A percentile compares a stretch with the other conserved stretches of the same genome.
These are phyloP conservation scores for Osmanthus fragrans DNA, from an alignment of 257 asterid species.

Conservation along the genomic window DNA sequence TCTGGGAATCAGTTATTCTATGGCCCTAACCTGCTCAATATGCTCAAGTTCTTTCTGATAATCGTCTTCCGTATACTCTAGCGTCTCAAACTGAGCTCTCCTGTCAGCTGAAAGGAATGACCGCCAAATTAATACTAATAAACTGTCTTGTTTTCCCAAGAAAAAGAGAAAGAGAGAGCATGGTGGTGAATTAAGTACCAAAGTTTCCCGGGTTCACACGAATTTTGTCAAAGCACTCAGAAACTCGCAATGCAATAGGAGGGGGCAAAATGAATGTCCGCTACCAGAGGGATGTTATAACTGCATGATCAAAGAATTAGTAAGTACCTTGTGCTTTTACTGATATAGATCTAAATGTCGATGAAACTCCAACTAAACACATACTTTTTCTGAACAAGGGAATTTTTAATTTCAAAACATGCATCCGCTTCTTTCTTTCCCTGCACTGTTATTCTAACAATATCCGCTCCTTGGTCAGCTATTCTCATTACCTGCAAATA, in stretches of 20 bases:
- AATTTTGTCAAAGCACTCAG: conserved; percentile 96
- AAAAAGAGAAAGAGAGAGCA: neutral
- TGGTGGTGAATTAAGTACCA: conserved; percentile 50
- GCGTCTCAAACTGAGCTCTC: conserved; percentile 91
- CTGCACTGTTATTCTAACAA: conserved; percentile 95
- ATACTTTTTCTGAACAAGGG: conserved; percentile 95
- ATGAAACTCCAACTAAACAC: conserved; percentile 19
- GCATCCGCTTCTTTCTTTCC: conserved; percentile 99
- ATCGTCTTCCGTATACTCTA: conserved; percentile 94
- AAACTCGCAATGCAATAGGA: conserved; percentile 87
- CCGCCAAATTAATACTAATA: conserved; percentile 17
- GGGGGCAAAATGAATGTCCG: conserved; percentile 98
- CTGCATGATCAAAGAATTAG: conserved; percentile 38
- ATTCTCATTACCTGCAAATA: conserved; percentile 87
- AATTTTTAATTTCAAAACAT: conserved; percentile 80
- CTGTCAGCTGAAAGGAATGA: conserved; percentile 80
- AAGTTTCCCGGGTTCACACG: conserved; percentile 99
- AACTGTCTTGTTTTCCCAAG: neutral
- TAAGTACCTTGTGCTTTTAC: conserved; percentile 24
- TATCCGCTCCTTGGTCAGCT: conserved; percentile 94
- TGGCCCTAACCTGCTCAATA: conserved; percentile 73
- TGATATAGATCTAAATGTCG: conserved; percentile 16
- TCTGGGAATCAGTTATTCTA: conserved; percentile 2
- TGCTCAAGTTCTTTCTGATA: conserved; percentile 97
- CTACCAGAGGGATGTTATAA: conserved; percentile 90